Conservation (phyloP, 179 eudicot species). For the Camellia oleifera region DNA sequence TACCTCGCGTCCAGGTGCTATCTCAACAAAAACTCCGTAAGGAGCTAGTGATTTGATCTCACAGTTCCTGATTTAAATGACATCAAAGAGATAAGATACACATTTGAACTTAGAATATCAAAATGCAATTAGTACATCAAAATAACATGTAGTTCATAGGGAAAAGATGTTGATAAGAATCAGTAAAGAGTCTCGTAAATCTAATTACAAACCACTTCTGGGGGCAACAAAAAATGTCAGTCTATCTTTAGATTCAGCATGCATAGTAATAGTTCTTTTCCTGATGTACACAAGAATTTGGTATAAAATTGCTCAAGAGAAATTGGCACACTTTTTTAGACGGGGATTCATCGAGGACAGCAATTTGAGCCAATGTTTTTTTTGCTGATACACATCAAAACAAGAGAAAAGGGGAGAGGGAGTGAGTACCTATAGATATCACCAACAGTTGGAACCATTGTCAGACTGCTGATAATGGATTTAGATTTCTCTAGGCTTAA, state of each 20-base stretch:
- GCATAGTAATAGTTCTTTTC: neutral
- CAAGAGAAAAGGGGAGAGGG: neutral
- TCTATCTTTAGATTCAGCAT: neutral
- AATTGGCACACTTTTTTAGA: neutral
- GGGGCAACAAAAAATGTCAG: neutral
- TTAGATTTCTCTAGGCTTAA: conserved; percentile 80
- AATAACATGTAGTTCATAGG: neutral
- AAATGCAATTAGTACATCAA: neutral
- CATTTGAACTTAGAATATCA: neutral
- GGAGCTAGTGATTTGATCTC: conserved; percentile 83
- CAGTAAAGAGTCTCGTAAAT: neutral
- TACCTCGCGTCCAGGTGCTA: conserved; percentile 98
- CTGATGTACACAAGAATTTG: neutral
- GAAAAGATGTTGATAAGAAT: neutral
- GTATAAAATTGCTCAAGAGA: conserved; percentile 1
- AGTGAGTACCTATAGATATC: conserved; percentile 72
- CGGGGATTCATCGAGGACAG: neutral
- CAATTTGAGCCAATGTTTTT: neutral
- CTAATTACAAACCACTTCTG: neutral
- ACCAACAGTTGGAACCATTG: conserved; percentile 88
- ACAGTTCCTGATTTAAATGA: conserved; percentile 59
- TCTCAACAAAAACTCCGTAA: conserved; percentile 94
- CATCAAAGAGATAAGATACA: conserved; percentile 3
- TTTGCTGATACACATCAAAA: neutral
- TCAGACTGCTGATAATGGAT: conserved; percentile 65